phyloP scores from a whole-genome alignment of 805 yeast species.

The Dipodascus geniculatus region DNA sequence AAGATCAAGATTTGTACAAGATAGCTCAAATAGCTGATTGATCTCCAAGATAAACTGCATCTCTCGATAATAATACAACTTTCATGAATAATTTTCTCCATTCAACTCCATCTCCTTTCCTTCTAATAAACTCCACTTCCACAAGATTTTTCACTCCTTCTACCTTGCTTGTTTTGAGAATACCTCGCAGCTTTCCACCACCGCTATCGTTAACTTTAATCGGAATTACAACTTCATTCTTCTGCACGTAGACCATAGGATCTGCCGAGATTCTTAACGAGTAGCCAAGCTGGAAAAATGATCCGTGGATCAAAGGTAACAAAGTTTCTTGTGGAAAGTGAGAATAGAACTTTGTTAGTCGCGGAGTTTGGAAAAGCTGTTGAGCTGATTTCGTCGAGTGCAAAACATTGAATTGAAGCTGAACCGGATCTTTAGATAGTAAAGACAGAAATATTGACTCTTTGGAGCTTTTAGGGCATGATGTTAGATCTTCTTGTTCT shows the following conservation, averaged over 20 bases:
- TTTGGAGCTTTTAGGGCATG: neutral
- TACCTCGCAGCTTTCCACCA: neutral
- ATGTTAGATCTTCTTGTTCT: neutral
- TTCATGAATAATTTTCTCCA: neutral
- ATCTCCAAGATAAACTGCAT: neutral
- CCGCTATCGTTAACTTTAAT: neutral
- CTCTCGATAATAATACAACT: neutral
- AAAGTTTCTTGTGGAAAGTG: neutral
- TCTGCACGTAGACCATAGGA: neutral
- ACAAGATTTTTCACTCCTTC: neutral
- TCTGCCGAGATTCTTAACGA: neutral
- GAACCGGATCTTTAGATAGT: constrained; percentile 40
- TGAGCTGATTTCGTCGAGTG: neutral
- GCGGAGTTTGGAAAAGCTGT: neutral
- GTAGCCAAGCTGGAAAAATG: neutral
- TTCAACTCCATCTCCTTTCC: neutral
- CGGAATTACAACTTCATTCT: neutral
- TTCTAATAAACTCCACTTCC: neutral
- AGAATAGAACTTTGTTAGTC: neutral
- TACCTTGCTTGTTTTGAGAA: neutral
- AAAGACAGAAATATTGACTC: neutral
- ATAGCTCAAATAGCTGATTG: too few relatives aligned
- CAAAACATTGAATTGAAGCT: constrained; percentile 30
- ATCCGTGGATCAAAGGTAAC: neutral
- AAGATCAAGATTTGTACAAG: too few relatives aligned